Conservation (phyloP, 1,284 basidiomycete species). For the Trametes polyzona region DNA sequence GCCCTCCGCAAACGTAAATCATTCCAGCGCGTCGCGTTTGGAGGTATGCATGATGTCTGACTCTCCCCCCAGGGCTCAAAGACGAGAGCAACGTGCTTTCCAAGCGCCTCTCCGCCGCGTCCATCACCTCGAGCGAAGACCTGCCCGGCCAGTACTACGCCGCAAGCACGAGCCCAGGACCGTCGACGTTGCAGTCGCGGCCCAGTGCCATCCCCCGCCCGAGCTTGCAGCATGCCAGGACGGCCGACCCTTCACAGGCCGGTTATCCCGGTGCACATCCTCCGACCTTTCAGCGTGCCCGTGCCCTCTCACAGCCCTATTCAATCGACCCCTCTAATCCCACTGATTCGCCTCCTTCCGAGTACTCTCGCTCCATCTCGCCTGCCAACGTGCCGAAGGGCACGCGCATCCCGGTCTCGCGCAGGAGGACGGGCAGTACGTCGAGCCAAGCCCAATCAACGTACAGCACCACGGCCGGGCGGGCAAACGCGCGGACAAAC, state of each 20-base stretch:
- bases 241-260: constrained; percentile 26
- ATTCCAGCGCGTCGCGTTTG: background rate
- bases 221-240: constrained; percentile 42
- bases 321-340: constrained; percentile 36
- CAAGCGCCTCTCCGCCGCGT: constrained; percentile 73
- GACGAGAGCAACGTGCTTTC: constrained; percentile 72
- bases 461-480: constrained; percentile 26
- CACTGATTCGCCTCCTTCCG: constrained; percentile 37
- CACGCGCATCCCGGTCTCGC: constrained; percentile 55
- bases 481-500: constrained; percentile 17
- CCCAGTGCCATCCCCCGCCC: constrained; percentile 54
- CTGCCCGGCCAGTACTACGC: constrained; percentile 29
- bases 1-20: constrained; percentile 68
- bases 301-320: constrained; percentile 67
- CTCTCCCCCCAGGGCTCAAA: constrained; percentile 62
- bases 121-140: constrained; percentile 57
- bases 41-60: constrained; percentile 9
- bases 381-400: constrained; percentile 42
- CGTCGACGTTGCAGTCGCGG: constrained; percentile 33
- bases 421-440: constrained; percentile 46
- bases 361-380: constrained; percentile 44
- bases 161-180: constrained; percentile 24
- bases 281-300: constrained; percentile 41
- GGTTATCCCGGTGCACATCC: constrained; percentile 19
- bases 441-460: constrained; percentile 42